Percentiles rank a stretch among this genome's conserved stretches.
Conservation (phyloP, 2,329 filamentous ascomycete species). For the Monilinia vaccinii-corymbosi region DNA sequence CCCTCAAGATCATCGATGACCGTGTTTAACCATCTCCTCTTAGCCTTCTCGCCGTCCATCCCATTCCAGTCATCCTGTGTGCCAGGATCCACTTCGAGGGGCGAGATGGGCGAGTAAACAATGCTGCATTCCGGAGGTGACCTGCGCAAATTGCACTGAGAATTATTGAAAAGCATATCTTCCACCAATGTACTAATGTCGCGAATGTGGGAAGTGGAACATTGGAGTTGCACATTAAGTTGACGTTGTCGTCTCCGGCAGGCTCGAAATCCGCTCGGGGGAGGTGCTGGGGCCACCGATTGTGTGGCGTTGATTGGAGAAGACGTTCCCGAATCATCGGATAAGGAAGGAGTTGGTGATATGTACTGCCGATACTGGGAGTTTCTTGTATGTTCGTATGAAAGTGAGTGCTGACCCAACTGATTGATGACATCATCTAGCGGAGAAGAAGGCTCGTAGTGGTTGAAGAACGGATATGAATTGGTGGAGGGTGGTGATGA, state of each 20-base stretch:
- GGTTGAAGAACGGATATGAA: not conserved
- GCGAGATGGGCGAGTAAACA: not conserved
- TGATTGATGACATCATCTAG: conserved; percentile 1
- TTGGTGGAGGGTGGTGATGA: not conserved
- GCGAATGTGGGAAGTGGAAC: conserved; percentile 9
- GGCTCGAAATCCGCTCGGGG: not conserved
- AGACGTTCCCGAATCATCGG: not conserved
- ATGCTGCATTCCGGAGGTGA: not conserved
- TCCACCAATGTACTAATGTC: conserved; percentile 13
- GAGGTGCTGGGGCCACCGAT: conserved; percentile 6
- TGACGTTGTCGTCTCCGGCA: conserved; percentile 14
- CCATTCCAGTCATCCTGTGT: not conserved
- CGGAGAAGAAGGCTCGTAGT: not conserved
- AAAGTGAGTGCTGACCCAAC: not conserved
- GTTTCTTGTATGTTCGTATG: not conserved
- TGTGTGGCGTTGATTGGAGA: not conserved
- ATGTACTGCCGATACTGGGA: not conserved
- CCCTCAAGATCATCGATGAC: conserved; percentile 5
- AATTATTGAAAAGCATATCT: conserved; percentile 12
- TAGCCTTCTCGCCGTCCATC: not conserved
- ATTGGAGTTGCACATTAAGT: conserved; percentile 14
- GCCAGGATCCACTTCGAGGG: not conserved
- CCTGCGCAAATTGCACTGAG: conserved; percentile 10
- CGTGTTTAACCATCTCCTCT: not conserved
- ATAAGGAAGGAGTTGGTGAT: conserved; percentile 9